A percentile compares a stretch with the other conserved stretches of the same genome.
phyloP scores from a whole-genome alignment of 768 basidiomycete species.

The Pilatotrama ljubarskyi region DNA sequence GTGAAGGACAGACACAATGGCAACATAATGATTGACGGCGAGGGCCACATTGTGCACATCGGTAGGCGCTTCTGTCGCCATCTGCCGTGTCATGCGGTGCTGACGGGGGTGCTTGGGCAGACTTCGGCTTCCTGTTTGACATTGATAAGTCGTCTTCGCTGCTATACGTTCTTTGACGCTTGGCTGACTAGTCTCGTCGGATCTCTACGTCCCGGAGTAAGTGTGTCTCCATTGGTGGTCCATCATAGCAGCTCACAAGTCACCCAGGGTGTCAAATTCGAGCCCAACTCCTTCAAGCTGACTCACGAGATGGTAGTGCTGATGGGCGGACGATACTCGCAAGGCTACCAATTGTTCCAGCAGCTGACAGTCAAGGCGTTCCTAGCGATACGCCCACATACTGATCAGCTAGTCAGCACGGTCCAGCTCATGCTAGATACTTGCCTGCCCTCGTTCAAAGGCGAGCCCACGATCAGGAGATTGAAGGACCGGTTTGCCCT shows the following conservation, averaged over 20 bases:
- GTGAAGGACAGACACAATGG: constrained; percentile 99
- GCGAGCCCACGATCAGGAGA: constrained; percentile 86
- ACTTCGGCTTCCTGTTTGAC: constrained; percentile 96
- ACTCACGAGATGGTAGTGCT: constrained; percentile 98
- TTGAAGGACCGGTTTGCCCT: constrained; percentile 85
- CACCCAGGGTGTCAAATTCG: constrained; percentile 92
- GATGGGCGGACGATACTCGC: constrained; percentile 94
- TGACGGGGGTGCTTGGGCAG: constrained; percentile 37
- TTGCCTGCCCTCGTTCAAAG: constrained; percentile 95
- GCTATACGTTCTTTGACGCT: constrained; percentile 7
- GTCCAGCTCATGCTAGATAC: constrained; percentile 95
- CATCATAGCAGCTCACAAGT: neutral
- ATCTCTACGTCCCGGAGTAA: constrained; percentile 68
- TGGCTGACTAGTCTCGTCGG: constrained; percentile 31
- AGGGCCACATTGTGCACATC: constrained; percentile 95
- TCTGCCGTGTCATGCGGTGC: neutral
- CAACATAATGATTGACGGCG: constrained; percentile 99
- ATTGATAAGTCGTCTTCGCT: constrained; percentile 79
- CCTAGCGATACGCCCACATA: constrained; percentile 92
- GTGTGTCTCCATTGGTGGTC: constrained; percentile 22
- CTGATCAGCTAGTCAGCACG: constrained; percentile 85
- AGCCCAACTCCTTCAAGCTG: constrained; percentile 96
- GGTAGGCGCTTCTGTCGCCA: constrained; percentile 51
- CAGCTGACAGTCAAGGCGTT: constrained; percentile 95
- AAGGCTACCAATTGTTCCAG: constrained; percentile 93